phyloP scores from a whole-genome alignment of 2,329 filamentous ascomycete genomes.

The Arthroderma sp. region DNA sequence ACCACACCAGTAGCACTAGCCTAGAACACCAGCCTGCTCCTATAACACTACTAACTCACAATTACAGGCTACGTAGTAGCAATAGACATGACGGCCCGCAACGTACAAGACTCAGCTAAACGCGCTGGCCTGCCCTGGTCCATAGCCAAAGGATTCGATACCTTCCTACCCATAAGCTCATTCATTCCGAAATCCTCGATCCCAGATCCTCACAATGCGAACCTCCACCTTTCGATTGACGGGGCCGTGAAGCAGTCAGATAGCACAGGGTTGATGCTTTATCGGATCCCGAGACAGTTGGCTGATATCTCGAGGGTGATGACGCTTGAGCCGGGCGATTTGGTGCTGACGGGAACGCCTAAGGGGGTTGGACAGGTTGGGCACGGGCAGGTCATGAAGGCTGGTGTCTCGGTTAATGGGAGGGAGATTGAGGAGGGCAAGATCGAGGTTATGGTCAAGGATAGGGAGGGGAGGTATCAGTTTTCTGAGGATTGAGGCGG shows the following conservation, averaged over 20 bases:
- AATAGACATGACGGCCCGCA: constrained; percentile 96
- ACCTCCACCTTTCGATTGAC: constrained; percentile 78
- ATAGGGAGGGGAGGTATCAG: constrained; percentile 62
- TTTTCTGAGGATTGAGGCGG: constrained; percentile 47
- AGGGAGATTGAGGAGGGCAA: constrained; percentile 72
- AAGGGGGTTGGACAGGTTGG: constrained; percentile 84
- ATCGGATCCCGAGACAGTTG: constrained; percentile 73
- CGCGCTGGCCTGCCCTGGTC: constrained; percentile 92
- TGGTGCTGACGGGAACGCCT: constrained; percentile 91
- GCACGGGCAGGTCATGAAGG: constrained; percentile 75
- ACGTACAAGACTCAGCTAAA: constrained; percentile 93
- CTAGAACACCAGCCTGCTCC: neutral
- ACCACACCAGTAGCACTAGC: too few relatives aligned
- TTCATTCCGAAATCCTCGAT: constrained; percentile 70
- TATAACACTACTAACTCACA: constrained; percentile 4
- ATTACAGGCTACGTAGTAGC: constrained; percentile 67
- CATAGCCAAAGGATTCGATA: constrained; percentile 96
- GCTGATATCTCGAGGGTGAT: constrained; percentile 91
- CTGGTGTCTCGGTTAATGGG: constrained; percentile 65
- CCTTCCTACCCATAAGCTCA: constrained; percentile 77
- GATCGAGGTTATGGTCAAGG: constrained; percentile 72
- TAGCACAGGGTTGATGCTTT: constrained; percentile 88
- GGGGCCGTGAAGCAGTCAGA: constrained; percentile 65
- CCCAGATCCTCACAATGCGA: constrained; percentile 73
- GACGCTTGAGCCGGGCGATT: constrained; percentile 81